phyloP scores from a whole-genome alignment of 441 rosid species.

The Erodium chrysanthum region DNA sequence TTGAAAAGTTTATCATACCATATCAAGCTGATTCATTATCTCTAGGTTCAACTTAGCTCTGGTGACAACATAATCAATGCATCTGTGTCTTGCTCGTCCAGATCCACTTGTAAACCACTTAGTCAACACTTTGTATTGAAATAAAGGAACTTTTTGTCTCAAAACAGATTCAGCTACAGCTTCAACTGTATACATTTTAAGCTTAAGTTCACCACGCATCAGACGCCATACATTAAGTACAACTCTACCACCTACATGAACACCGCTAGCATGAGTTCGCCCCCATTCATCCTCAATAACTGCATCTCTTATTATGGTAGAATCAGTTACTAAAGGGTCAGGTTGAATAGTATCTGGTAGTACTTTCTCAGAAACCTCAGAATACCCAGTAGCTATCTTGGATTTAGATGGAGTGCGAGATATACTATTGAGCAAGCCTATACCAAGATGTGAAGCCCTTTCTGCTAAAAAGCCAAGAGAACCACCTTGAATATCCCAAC shows the following conservation, averaged over 20 bases:
- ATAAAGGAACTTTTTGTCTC: slow-evolving; percentile 69
- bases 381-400: slow-evolving; percentile 25
- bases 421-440: slow-evolving; percentile 65
- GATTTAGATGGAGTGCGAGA: slow-evolving; percentile 57
- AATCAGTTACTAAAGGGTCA: slow-evolving; percentile 36
- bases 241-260: slow-evolving; percentile 92
- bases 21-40: slow-evolving; percentile 79
- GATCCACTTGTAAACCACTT: slow-evolving; percentile 82
- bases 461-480: slow-evolving; percentile 96
- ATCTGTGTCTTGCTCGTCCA: slow-evolving; percentile 70
- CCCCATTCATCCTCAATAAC: slow-evolving; percentile 94
- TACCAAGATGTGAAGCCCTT: slow-evolving; percentile 89
- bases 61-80: slow-evolving; percentile 59
- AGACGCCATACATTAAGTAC: slow-evolving; percentile 88
- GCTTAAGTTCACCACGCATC: slow-evolving; percentile 86
- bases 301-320: slow-evolving; percentile 39
- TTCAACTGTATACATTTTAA: slow-evolving; percentile 72
- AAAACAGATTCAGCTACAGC: slow-evolving; percentile 81
- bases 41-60: slow-evolving; percentile 76
- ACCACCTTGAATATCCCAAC: slow-evolving; percentile 93
- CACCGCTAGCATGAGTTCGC: slow-evolving; percentile 92
- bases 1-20: slow-evolving; percentile 40
- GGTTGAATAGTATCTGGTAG: slow-evolving; percentile 26
- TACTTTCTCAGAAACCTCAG: slow-evolving; percentile 32
- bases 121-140: slow-evolving; percentile 52